These are phyloP conservation scores for Choiromyces venosus DNA, from an alignment of 495 filamentous ascomycete species.

Conservation along the genomic window DNA sequence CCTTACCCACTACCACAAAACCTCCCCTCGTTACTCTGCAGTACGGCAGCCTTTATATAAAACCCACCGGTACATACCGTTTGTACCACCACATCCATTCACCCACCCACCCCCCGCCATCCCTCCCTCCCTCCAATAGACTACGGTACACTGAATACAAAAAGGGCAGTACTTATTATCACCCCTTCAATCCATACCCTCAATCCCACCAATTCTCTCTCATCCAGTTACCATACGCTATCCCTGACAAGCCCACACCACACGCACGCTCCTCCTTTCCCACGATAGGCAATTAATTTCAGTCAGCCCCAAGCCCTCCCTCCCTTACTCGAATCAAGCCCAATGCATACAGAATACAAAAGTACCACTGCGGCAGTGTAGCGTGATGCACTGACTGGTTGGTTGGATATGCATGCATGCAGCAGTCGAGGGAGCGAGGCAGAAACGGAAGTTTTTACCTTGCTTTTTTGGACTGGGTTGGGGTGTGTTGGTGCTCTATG, in stretches of 20 bases:
- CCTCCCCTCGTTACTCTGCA: background rate
- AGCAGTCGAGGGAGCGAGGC: too few species aligned
- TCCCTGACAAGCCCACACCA: background rate
- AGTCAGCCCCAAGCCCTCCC: background rate
- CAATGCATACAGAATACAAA: background rate
- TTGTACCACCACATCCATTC: background rate
- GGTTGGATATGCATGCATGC: background rate
- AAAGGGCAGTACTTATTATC: background rate
- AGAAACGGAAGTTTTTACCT: background rate
- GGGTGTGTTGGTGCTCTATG: too few species aligned
- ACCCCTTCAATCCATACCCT: background rate
- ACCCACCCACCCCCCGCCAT: background rate
- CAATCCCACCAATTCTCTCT: background rate
- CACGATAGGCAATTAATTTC: background rate
- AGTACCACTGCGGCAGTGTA: background rate
- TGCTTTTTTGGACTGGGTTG: background rate
- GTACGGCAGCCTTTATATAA: slow-evolving; percentile 1
- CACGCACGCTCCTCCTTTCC: background rate
- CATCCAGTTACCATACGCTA: background rate
- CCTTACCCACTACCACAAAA: background rate
- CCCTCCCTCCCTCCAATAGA: too few species aligned
- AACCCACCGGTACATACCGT: background rate
- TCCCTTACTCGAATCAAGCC: background rate
- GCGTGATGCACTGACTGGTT: background rate
- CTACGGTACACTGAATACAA: background rate